Evolutionary conservation across 345 rosid genomes (phyloP), one percentile per base, ranked within the genome.

Genomic region (Euphorbia pulcherrima): DNA sequence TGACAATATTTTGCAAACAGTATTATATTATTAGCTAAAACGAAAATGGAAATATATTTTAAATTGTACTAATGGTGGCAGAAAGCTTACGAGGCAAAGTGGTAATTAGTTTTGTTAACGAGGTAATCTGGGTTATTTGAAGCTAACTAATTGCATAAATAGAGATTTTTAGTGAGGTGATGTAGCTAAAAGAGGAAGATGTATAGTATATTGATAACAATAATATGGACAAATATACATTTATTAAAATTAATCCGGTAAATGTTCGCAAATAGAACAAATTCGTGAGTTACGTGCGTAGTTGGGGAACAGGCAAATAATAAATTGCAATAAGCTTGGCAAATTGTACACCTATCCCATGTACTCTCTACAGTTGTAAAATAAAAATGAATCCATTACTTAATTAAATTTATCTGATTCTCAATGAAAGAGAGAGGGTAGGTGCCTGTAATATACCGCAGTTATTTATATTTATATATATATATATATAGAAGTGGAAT

Each of bases 201-300:
- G 37, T 33, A 33, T 33, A 33, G 37, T 33, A 33, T 33, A 33
- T 33, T 33, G 4, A 33, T 33, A 7, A 12, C 12, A 50, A 18
- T 50, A n/a, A 18, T 6, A 51, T 1, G 20, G 26, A n/a, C 21
- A 9, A 1, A 51, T 4, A 51, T 44, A 51, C 6, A 20, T 51
- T 6, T 51, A n/a, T 8, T 1, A 1, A 60, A 50, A 50, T 41
- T 10, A 2, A 41, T n/a, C n/a, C n/a, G 33, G 67, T 55, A 47
- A 60, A 53, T 8, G 55, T 46, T 47, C 51, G n/a, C n/a, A n/a
- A 30, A 60, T 29, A 44, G 23, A 59, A 67, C 68, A 53, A 27
- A 44, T 54, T 71, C 68, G 46, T 58, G 52, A 30, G 54, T 76
- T 59, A 33, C 63, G 63, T 59, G 14, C 35, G 24, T 12, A 30